Conservation (phyloP, 2,329 filamentous ascomycete genomes). For the Colletotrichum sp. region DNA sequence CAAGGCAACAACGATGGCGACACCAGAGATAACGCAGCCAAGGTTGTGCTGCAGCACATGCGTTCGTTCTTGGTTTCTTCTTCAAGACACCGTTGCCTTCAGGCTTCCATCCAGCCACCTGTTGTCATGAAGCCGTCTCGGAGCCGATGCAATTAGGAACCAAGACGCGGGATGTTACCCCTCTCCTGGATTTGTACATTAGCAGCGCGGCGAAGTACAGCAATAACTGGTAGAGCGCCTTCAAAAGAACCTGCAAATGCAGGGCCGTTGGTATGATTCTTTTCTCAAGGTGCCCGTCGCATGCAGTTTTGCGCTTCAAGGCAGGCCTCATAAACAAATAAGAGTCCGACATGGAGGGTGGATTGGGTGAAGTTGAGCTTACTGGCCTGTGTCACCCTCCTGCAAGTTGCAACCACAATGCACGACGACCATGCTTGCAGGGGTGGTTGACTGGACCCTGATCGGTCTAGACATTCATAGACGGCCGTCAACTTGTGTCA, state of each 20-base stretch:
- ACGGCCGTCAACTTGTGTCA: not conserved
- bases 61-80: not conserved
- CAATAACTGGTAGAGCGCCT: not conserved
- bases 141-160: not conserved
- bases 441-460: not conserved
- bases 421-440: not conserved
- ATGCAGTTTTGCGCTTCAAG: not conserved
- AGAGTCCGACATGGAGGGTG: not conserved
- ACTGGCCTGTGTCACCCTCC: not conserved
- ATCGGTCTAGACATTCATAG: not conserved
- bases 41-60: not conserved
- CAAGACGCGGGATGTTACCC: not conserved
- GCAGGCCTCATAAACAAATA: not conserved
- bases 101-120: not conserved
- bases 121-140: not conserved
- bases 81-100: not conserved
- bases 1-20: not conserved
- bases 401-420: not conserved
- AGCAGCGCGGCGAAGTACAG: not conserved
- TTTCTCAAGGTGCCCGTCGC: not conserved
- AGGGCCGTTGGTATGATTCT: not conserved
- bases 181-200: not conserved
- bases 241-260: not conserved
- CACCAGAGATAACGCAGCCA: not conserved
- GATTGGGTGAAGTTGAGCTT: not conserved